Evolutionary conservation across 108 stramenopile genomes (phyloP), one percentile per base, ranked within the genome.

Genomic region (Bacterosira constricta): DNA sequence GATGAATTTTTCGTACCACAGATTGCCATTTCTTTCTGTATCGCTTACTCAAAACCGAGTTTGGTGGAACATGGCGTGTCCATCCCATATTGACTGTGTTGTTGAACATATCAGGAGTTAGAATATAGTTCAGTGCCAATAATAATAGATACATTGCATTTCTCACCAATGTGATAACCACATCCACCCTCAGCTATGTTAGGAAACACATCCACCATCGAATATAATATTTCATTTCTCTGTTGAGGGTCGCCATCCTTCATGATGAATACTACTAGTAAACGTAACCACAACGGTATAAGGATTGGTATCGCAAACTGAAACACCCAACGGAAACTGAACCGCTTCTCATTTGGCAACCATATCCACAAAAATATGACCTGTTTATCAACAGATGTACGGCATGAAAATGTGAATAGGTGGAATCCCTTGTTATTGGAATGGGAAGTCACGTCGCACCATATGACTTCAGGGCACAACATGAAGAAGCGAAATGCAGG

Each of bases 381-480:
- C 23, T 63, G 61, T 39, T 44, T 63, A 25, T 42, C 23, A 12
- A 44, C 23, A 2, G 61, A 39, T 42, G 66, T 38, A 20, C 44
- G 26, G 35, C 32, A 54, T n/a, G 50, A 67, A 37, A 67, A 52
- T 38, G 51, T 52, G 4, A 54, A 35, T n/a, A 67, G 35, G 13
- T 54, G 31, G 38, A 38, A 67, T 6, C 45, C 63, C 50, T 49
- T 65, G 15, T 65, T 65, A 1, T 65, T 65, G 13, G 47, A 65
- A 29, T 47, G 63, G 49, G 63, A 65, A 4, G 63, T 65, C 25
- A 49, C 45, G 34, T 65, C 63, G 6, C 45, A 46, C 63, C 63
- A 65, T 23, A 65, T 49, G 1, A 65, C 63, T 35, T 65, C 63
- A 65, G 63, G 63, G 41, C 63, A 65, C 4, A 65, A 21, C 45